Evolutionary conservation across 129 eudicot genomes (phyloP).

Genomic region (Solidago caesia): DNA sequence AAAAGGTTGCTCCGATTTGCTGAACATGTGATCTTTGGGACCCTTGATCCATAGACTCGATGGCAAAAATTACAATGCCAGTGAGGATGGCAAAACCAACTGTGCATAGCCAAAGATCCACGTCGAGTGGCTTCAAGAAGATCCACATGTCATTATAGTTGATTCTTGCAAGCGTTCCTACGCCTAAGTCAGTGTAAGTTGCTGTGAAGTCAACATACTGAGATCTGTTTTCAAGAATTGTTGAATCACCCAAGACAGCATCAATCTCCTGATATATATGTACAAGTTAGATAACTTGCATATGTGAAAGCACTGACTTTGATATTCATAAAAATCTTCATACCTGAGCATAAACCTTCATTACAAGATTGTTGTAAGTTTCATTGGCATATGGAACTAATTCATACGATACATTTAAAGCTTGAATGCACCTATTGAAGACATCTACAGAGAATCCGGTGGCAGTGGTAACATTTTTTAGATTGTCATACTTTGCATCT

Average conservation of each 20-base stretch:
- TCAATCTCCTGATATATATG: constrained; percentile 34
- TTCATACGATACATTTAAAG: constrained; percentile 29
- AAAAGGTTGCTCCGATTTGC: constrained; percentile 41
- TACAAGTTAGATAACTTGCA: not conserved
- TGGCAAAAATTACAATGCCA: not conserved
- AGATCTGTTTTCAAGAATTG: constrained; percentile 42
- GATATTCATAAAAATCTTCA: not conserved
- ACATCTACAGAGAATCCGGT: constrained; percentile 54
- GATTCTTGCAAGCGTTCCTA: constrained; percentile 36
- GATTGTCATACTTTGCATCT: constrained; percentile 3
- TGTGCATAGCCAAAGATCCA: constrained; percentile 40
- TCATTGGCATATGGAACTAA: constrained; percentile 28
- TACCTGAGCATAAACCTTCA: constrained; percentile 47
- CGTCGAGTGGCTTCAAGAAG: constrained; percentile 33
- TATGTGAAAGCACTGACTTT: not conserved
- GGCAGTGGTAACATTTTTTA: constrained; percentile 3
- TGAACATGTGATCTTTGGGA: constrained; percentile 10
- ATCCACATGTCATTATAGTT: constrained; percentile 39
- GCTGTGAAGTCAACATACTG: constrained; percentile 45
- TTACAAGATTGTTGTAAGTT: constrained; percentile 38
- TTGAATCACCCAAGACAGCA: constrained; percentile 43
- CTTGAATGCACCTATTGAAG: constrained; percentile 32
- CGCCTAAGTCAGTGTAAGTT: constrained; percentile 42
- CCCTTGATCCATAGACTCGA: constrained; percentile 9
- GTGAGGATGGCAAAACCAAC: constrained; percentile 23